Evolutionary conservation across 129 eudicot genomes (phyloP), one percentile per base, ranked within the genome.

Genomic region (Centaurea solstitialis): DNA sequence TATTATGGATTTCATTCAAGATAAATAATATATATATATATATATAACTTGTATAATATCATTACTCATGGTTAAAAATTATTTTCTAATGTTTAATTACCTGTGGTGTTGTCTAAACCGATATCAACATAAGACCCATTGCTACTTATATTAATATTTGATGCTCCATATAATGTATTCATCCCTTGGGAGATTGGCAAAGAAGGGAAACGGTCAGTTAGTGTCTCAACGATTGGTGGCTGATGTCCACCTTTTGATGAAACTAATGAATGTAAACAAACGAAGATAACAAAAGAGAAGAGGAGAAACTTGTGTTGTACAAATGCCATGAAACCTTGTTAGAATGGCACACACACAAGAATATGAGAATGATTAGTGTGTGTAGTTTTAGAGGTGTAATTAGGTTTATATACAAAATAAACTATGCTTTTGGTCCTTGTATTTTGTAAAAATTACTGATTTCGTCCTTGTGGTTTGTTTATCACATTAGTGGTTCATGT

Each of bases 111-210:
- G 84, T 88, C 92, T 69, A 94, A 83, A 73, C 53, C 33, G 24
- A 94, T 81, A 85, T 90, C 90, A 69, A 80, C 96, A 85, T 72
- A 73, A 15, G 98, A 84, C 65, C 96, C 98, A 73, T 94, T 92
- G 73, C 81, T 85, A 62, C 72, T 86, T n/a, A 80, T 26, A 82
- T 45, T 86, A 30, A 92, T 83, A 80, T 94, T 92, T 70, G 86
- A 40, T 8, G 69, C 86, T 70, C 98, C 98, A 73, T 78, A 92
- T 20, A 73, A 35, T 62, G 80, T 88, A 24, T 85, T 80, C 80
- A 83, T 88, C 24, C 91, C 91, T 28, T 83, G 85, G 38, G 83
- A 83, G 70, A 91, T 72, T 5, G 87, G 75, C 2, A 87, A 70
- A 39, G 79, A 86, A 39, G 68, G 77, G 78, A 93, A 93, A 33